phyloP scores from a whole-genome alignment of 2,329 filamentous ascomycete genomes.

The Colletotrichum simmondsii region DNA sequence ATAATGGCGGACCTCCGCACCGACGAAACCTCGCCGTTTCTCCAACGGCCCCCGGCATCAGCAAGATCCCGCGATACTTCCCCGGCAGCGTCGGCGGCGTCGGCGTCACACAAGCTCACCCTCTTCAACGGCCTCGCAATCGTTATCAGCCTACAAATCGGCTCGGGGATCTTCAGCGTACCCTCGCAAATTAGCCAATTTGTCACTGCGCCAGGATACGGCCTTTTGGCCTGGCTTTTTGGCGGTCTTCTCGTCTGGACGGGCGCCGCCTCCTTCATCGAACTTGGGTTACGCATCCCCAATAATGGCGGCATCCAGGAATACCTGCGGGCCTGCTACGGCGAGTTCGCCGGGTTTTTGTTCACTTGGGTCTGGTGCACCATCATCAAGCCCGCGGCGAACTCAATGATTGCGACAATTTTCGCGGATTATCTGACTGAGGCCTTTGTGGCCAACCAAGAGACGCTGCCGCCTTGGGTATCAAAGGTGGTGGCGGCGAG shows the following conservation, averaged over 20 bases:
- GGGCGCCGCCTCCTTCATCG: slow-evolving; percentile 57
- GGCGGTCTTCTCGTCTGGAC: slow-evolving; percentile 58
- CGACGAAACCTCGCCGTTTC: slow-evolving; percentile 32
- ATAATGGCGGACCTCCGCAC: slow-evolving; percentile 26
- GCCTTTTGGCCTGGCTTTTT: slow-evolving; percentile 53
- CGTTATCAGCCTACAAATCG: slow-evolving; percentile 58
- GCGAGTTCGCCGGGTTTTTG: slow-evolving; percentile 53
- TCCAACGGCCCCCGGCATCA: slow-evolving; percentile 11
- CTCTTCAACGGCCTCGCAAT: slow-evolving; percentile 49
- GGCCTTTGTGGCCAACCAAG: slow-evolving; percentile 41
- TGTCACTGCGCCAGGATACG: slow-evolving; percentile 53
- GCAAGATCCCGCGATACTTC: background rate
- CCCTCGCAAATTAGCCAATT: slow-evolving; percentile 54
- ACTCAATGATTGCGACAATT: slow-evolving; percentile 55
- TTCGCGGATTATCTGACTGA: slow-evolving; percentile 53
- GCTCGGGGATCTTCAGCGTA: slow-evolving; percentile 58
- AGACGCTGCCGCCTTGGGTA: slow-evolving; percentile 37
- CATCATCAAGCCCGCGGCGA: slow-evolving; percentile 54
- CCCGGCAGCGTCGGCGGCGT: background rate
- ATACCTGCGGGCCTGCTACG: slow-evolving; percentile 54
- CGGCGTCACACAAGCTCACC: slow-evolving; percentile 34
- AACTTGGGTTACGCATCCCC: slow-evolving; percentile 56
- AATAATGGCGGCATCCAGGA: slow-evolving; percentile 58
- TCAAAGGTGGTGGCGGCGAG: slow-evolving; percentile 50
- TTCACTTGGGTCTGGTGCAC: slow-evolving; percentile 57